phyloP scores from a whole-genome alignment of 345 rosid species.

The Brassica napus region Da-Ae NC_063450.1:42633001-42633500 shows the following conservation, averaged over 20 bases:
- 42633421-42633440: constrained; percentile 3
- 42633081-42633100: neutral
- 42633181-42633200: constrained; percentile 86
- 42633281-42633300: constrained; percentile 80
- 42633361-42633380: constrained; percentile 2
- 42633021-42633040: neutral
- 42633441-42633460: constrained; percentile 38
- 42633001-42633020: neutral
- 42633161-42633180: constrained; percentile 78
- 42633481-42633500: constrained; percentile 16
- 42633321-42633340: constrained; percentile 54
- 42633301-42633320: constrained; percentile 82
- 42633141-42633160: constrained; percentile 79
- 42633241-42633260: constrained; percentile 89
- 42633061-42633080: neutral
- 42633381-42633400: neutral
- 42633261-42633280: constrained; percentile 83
- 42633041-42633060: neutral
- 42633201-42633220: constrained; percentile 94
- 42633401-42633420: constrained; percentile 28
- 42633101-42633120: neutral
- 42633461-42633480: constrained; percentile 18
- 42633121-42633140: constrained; percentile 52
- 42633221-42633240: constrained; percentile 91
- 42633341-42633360: constrained; percentile 8